phyloP scores from a whole-genome alignment of 2,329 filamentous ascomycete genomes.

The Lizonia empirigonia region DNA sequence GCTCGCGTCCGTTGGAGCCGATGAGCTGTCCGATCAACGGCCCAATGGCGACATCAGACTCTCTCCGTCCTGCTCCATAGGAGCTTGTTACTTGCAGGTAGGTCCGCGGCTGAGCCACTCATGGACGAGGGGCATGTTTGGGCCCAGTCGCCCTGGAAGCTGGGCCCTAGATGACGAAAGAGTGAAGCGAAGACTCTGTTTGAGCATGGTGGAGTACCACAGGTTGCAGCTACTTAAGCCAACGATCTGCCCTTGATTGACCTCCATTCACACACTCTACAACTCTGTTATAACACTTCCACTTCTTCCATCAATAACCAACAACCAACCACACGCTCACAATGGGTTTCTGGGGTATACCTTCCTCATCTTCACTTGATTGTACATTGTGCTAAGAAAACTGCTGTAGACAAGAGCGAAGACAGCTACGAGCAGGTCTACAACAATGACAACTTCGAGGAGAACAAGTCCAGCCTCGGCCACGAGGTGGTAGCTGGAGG shows the following conservation, averaged over 20 bases:
- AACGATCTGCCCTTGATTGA: background rate
- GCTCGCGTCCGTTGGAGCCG: conserved; percentile 6
- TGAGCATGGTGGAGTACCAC: background rate
- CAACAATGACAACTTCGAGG: conserved; percentile 50
- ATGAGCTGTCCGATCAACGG: background rate
- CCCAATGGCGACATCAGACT: conserved; percentile 22
- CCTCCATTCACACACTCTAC: background rate
- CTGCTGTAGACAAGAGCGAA: conserved; percentile 57
- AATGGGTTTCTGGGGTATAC: conserved; percentile 55
- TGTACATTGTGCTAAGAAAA: conserved; percentile 10
- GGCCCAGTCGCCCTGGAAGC: conserved; percentile 12
- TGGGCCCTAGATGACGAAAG: conserved; percentile 20
- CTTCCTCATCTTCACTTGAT: background rate
- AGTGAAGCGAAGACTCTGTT: conserved; percentile 1
- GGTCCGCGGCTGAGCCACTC: conserved; percentile 27
- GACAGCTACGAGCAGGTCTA: conserved; percentile 63
- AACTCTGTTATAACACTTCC: background rate
- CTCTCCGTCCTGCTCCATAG: conserved; percentile 22
- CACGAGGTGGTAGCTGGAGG: conserved; percentile 79
- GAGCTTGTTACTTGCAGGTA: background rate
- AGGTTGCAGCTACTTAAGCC: conserved; percentile 24
- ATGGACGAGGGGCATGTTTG: conserved; percentile 28
- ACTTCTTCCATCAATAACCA: background rate
- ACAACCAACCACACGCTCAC: conserved; percentile 23
- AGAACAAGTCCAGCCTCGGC: conserved; percentile 67